Conservation (phyloP, 805 yeast genomes). For the Schizosaccharomyces osmophilus region DNA sequence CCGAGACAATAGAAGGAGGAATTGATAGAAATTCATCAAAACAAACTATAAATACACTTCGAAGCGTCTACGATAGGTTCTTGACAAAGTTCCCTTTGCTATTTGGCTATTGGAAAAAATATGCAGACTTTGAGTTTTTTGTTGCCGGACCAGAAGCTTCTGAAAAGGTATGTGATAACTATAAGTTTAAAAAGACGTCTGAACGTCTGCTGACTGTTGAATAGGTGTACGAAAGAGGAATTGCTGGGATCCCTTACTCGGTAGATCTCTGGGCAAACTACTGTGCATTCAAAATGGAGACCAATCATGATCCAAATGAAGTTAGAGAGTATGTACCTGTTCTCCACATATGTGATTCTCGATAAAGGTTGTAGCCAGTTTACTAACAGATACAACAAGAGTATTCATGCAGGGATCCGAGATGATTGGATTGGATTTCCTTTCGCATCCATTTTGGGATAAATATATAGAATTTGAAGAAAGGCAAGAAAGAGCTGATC, state of each 20-base stretch:
- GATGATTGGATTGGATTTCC: slow-evolving; percentile 43
- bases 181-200: neutral
- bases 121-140: slow-evolving; percentile 17
- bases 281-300: slow-evolving; percentile 13
- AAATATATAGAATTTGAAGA: slow-evolving; percentile 37
- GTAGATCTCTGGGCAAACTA: slow-evolving; percentile 18
- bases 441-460: slow-evolving; percentile 70
- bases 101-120: slow-evolving; percentile 20
- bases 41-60: slow-evolving; percentile 10
- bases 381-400: neutral
- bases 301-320: slow-evolving; percentile 8
- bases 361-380: too few relatives aligned
- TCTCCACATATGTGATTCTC: neutral
- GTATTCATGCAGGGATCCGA: slow-evolving; percentile 25
- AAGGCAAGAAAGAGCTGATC: slow-evolving; percentile 17
- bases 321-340: slow-evolving; percentile 6
- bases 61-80: slow-evolving; percentile 12
- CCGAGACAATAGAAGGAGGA: slow-evolving; percentile 13
- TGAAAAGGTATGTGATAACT: slow-evolving; percentile 5
- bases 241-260: slow-evolving; percentile 12
- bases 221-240: slow-evolving; percentile 15
- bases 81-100: slow-evolving; percentile 16
- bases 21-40: slow-evolving; percentile 12
- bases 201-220: neutral
- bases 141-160: slow-evolving; percentile 14